Evolutionary conservation across 2,329 filamentous ascomycete species (phyloP).

Genomic region (Chrysosporium keratinophilum): DNA sequence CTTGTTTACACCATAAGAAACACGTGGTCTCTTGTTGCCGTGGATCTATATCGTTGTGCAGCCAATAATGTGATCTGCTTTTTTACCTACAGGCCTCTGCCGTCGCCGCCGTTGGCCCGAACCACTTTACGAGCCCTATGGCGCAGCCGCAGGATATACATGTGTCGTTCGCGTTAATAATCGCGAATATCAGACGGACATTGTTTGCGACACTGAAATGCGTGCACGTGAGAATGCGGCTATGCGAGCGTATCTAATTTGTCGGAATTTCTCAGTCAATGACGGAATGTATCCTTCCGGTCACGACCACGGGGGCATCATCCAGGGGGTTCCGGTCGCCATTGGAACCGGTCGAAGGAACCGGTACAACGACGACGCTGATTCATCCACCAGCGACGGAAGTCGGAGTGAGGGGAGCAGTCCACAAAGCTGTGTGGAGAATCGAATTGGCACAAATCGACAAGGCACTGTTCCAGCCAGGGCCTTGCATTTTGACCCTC

Average conservation of each 20-base stretch:
- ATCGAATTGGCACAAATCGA: slow-evolving; percentile 19
- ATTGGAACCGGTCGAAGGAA: slow-evolving; percentile 50
- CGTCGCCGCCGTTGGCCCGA: slow-evolving; percentile 88
- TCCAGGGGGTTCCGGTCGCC: slow-evolving; percentile 54
- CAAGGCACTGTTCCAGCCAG: slow-evolving; percentile 19
- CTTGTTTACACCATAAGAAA: not conserved
- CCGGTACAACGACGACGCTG: slow-evolving; percentile 40
- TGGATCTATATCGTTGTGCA: slow-evolving; percentile 14
- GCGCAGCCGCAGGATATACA: slow-evolving; percentile 63
- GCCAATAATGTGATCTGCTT: slow-evolving; percentile 32
- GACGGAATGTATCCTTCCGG: slow-evolving; percentile 69
- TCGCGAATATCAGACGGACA: slow-evolving; percentile 87
- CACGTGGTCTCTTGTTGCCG: not conserved
- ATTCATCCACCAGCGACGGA: slow-evolving; percentile 33
- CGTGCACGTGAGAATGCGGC: slow-evolving; percentile 88
- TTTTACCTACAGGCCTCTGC: slow-evolving; percentile 61
- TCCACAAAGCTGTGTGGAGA: slow-evolving; percentile 32
- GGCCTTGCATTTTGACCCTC: slow-evolving; percentile 21
- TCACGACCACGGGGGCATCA: slow-evolving; percentile 44
- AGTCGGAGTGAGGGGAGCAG: slow-evolving; percentile 48
- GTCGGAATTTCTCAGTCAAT: slow-evolving; percentile 93
- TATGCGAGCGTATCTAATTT: slow-evolving; percentile 94
- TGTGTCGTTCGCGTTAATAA: slow-evolving; percentile 94
- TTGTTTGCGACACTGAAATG: slow-evolving; percentile 67
- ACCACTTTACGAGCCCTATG: slow-evolving; percentile 76